Percentiles rank a stretch among this genome's conserved stretches.
These are phyloP conservation scores for Cyberlindnera meyerae DNA, from an alignment of 805 yeast genomes.

Conservation along the genomic window DNA sequence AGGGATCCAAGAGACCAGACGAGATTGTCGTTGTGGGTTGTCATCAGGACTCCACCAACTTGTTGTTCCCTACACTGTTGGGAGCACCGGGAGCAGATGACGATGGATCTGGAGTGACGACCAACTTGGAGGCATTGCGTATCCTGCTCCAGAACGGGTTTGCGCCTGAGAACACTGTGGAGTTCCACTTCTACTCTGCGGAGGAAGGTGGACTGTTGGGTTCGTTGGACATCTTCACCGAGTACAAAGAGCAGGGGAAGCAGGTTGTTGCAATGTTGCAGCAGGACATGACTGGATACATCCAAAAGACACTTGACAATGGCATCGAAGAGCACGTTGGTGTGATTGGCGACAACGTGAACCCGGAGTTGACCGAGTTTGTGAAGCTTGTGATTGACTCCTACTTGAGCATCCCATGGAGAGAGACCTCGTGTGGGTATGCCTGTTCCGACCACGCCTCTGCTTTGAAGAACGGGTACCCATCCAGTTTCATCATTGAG, in stretches of 20 bases:
- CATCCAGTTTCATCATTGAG: conserved; percentile 80
- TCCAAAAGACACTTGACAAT: conserved; percentile 31
- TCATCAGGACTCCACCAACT: conserved; percentile 81
- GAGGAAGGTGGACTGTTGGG: conserved; percentile 93
- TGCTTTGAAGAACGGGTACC: conserved; percentile 78
- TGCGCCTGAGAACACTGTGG: conserved; percentile 66
- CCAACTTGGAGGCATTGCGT: conserved; percentile 71
- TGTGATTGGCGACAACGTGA: conserved; percentile 41
- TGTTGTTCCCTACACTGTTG: conserved; percentile 60
- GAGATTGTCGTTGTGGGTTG: conserved; percentile 72
- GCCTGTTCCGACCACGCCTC: conserved; percentile 94
- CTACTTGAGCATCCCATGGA: conserved; percentile 65
- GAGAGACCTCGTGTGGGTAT: conserved; percentile 80
- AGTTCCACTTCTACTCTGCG: conserved; percentile 92
- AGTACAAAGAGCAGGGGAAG: conserved; percentile 40
- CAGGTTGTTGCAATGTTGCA: conserved; percentile 81
- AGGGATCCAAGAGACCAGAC: conserved; percentile 40
- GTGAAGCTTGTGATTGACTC: conserved; percentile 54
- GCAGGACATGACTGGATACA: conserved; percentile 66
- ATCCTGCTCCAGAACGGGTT: conserved; percentile 42
- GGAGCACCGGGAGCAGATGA: conserved; percentile 96
- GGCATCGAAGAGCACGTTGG: conserved; percentile 61
- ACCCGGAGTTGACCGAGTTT: conserved; percentile 21
- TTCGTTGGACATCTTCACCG: conserved; percentile 68
- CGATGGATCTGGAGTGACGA: conserved; percentile 83